Evolutionary conservation across 306 rosid species (phyloP).

Genomic region (Aeschynomene evenia): DNA sequence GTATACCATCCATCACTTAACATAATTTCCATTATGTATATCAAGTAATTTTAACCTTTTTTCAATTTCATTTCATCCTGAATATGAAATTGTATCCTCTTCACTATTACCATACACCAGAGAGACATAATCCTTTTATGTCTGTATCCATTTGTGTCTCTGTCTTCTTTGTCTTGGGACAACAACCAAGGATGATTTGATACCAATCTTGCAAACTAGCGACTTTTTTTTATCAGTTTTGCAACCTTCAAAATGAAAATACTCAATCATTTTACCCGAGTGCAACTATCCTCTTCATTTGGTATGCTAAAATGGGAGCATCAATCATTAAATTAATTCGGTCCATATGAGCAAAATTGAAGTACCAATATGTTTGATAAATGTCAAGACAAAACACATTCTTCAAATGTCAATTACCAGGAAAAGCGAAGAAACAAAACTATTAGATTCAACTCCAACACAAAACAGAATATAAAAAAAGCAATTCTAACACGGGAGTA

Average conservation of each 20-base stretch:
- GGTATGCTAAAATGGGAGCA: background rate
- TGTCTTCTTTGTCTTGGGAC: no score
- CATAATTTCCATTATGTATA: no score
- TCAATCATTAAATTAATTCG: background rate
- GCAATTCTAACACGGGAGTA: background rate
- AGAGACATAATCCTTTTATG: no score
- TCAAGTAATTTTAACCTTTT: no score
- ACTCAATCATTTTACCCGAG: background rate
- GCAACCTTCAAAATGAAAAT: background rate
- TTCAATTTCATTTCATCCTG: no score
- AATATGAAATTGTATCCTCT: no score
- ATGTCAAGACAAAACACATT: background rate
- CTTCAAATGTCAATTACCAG: conserved; percentile 6
- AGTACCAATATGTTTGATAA: background rate
- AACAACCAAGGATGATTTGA: no score
- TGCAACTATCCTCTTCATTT: background rate
- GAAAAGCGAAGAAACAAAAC: background rate
- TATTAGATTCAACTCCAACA: background rate
- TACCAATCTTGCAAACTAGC: no score
- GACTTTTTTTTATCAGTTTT: background rate
- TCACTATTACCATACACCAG: no score
- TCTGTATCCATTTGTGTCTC: no score
- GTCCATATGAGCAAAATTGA: background rate
- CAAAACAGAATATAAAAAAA: conserved; percentile 15
- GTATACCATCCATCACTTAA: no score